These are phyloP conservation scores for Reutealis trisperma DNA, from an alignment of 345 rosid genomes.

Conservation along the genomic window DNA sequence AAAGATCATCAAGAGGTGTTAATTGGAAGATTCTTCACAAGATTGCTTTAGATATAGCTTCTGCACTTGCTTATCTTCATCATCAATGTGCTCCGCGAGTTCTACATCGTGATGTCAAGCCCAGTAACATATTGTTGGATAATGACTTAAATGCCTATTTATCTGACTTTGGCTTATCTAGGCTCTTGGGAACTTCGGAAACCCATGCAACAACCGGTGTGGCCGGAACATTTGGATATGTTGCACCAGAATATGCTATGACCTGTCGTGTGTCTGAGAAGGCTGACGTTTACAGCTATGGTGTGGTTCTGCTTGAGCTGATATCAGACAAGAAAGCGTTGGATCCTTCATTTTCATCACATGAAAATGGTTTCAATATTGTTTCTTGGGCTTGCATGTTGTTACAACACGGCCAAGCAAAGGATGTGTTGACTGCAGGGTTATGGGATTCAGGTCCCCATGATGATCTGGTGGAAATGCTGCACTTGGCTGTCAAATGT, in stretches of 20 bases:
- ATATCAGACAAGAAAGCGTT: conserved; percentile 37
- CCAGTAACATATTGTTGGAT: conserved; percentile 39
- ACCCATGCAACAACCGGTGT: conserved; percentile 42
- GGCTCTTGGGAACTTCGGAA: conserved; percentile 41
- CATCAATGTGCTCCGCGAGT: conserved; percentile 34
- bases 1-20: conserved; percentile 23
- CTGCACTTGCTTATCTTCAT: conserved; percentile 38
- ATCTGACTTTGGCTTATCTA: conserved; percentile 42
- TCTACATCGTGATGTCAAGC: conserved; percentile 45
- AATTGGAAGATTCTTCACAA: conserved; percentile 41
- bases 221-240: conserved; percentile 41
- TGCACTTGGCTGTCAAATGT: conserved; percentile 35
- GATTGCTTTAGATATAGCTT: conserved; percentile 41
- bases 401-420: conserved; percentile 29
- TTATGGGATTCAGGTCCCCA: conserved; percentile 38
- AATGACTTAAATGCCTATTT: conserved; percentile 36
- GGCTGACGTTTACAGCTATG: conserved; percentile 44
- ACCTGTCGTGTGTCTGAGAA: conserved; percentile 40
- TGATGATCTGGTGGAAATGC: conserved; percentile 32
- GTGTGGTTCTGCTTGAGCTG: conserved; percentile 45
- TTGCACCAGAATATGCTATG: conserved; percentile 38
- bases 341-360: conserved; percentile 42
- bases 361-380: conserved; percentile 40
- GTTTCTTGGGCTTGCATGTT: conserved; percentile 43
- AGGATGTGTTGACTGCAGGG: conserved; percentile 36